Conservation (phyloP, 441 rosid species). For the Corymbia calophylla region DNA sequence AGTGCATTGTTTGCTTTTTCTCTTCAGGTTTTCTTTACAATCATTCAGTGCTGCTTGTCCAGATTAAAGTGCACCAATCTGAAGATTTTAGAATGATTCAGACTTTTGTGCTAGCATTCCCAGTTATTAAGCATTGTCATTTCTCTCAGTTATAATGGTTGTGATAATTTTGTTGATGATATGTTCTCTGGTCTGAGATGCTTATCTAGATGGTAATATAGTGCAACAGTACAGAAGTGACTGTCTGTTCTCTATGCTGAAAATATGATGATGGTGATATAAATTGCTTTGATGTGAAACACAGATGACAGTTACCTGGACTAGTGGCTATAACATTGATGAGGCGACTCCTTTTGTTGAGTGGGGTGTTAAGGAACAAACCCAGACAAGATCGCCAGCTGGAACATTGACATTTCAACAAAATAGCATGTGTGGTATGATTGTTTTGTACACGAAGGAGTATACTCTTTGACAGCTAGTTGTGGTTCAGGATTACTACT, state of each 20-base stretch:
- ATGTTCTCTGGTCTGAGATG: not conserved
- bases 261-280: not conserved
- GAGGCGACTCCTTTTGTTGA: conserved; percentile 77
- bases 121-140: not conserved
- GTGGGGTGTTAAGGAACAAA: conserved; percentile 57
- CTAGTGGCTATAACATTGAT: conserved; percentile 70
- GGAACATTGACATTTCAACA: conserved; percentile 66
- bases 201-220: not conserved
- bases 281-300: not conserved
- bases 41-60: not conserved
- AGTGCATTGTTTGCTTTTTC: not conserved
- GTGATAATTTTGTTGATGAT: not conserved
- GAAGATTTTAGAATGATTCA: not conserved
- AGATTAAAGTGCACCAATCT: not conserved
- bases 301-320: conserved; percentile 95
- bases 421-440: conserved; percentile 91
- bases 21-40: not conserved
- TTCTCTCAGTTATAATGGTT: not conserved
- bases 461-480: not conserved
- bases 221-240: not conserved
- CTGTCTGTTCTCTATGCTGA: not conserved
- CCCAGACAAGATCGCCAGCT: conserved; percentile 46
- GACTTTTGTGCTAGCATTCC: not conserved
- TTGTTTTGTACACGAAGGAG: not conserved
- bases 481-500: not conserved